Conservation (phyloP, 495 filamentous ascomycete genomes). For the Cryomyces antarcticus region DNA sequence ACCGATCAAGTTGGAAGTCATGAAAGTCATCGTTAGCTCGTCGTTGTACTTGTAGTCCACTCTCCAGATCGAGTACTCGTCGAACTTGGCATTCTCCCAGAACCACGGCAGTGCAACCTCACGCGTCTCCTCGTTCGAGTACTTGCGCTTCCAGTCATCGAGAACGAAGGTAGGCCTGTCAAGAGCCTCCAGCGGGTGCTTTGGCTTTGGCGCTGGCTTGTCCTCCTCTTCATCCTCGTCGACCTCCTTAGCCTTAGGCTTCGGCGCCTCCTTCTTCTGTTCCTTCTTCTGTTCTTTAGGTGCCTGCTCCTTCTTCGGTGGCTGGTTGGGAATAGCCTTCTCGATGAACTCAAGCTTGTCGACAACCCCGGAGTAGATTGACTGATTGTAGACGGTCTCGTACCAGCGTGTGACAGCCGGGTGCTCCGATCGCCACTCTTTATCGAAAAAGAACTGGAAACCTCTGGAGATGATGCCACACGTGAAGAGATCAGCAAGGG, state of each 20-base stretch:
- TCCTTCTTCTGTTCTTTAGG: conserved; percentile 41
- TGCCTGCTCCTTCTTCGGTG: conserved; percentile 71
- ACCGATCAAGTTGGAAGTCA: conserved; percentile 90
- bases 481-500: conserved; percentile 81
- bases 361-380: conserved; percentile 63
- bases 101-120: conserved; percentile 80
- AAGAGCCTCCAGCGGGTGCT: conserved; percentile 87
- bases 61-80: conserved; percentile 88
- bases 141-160: conserved; percentile 96
- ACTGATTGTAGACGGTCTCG: conserved; percentile 79
- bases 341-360: conserved; percentile 58
- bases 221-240: conserved; percentile 54
- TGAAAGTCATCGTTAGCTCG: conserved; percentile 91
- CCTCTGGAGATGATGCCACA: conserved; percentile 57
- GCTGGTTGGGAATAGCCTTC: conserved; percentile 62
- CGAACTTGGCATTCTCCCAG: conserved; percentile 83
- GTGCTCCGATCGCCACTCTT: conserved; percentile 59
- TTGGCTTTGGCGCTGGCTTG: conserved; percentile 62
- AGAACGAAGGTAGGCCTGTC: conserved; percentile 59
- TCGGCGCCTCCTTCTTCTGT: conserved; percentile 32
- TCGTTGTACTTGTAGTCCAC: conserved; percentile 95
- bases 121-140: conserved; percentile 90
- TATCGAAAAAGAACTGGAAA: conserved; percentile 78
- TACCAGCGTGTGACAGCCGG: conserved; percentile 86
- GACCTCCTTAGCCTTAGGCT: conserved; percentile 27